Evolutionary conservation across 1,139 yeast species (phyloP).

Genomic region (Suhomyces bolitotheri): DNA sequence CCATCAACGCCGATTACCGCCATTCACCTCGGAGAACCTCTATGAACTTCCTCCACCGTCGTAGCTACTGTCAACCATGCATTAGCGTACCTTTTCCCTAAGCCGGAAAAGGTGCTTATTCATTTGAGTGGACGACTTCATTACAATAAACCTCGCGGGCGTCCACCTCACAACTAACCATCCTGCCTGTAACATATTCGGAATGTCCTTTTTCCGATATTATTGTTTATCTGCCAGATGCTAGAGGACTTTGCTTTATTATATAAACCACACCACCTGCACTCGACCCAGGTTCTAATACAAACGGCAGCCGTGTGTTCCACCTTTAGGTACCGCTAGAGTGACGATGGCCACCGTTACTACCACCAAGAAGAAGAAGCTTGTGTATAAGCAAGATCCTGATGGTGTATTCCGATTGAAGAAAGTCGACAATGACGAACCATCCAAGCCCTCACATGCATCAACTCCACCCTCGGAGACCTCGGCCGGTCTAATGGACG

Average conservation of each 20-base stretch:
- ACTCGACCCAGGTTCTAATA: too few species aligned
- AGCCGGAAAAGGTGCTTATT: too few species aligned
- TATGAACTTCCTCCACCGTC: too few species aligned
- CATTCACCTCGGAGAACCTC: too few species aligned
- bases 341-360: conserved; percentile 16
- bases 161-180: conserved; percentile 1
- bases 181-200: conserved; percentile 2
- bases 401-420: conserved; percentile 47
- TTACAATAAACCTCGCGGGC: conserved; percentile 4
- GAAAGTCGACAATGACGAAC: conserved; percentile 22
- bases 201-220: conserved; percentile 1
- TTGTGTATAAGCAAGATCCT: conserved; percentile 42
- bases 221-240: not conserved
- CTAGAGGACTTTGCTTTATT: too few species aligned
- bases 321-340: not conserved
- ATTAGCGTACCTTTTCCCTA: too few species aligned
- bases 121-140: too few species aligned
- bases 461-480: conserved; percentile 1
- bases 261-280: too few species aligned
- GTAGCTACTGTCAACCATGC: too few species aligned
- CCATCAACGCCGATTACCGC: too few species aligned
- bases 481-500: conserved; percentile 23
- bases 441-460: conserved; percentile 7
- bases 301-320: not conserved
- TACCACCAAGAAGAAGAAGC: conserved; percentile 26